Percentiles rank a stretch among this genome's conserved stretches.
Conservation (phyloP, 805 yeast genomes). For the Maudiozyma turicensis region DNA sequence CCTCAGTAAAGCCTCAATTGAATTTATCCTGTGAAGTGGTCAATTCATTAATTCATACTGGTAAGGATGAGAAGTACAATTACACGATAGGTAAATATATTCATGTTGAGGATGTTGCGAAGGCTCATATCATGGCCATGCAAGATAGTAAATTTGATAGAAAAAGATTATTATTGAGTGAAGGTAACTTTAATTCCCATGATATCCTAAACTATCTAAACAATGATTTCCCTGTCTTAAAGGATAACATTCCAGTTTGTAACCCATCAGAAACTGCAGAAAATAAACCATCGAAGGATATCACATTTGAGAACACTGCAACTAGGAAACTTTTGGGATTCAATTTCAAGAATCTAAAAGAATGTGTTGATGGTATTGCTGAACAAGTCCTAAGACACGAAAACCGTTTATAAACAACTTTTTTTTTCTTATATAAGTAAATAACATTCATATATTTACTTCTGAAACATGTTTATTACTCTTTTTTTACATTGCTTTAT, state of each 20-base stretch:
- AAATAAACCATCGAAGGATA: not conserved
- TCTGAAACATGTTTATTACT: too few relatives aligned
- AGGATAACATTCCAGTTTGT: slow-evolving; percentile 36
- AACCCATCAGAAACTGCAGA: slow-evolving; percentile 18
- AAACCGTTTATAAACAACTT: not conserved
- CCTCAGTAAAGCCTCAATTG: slow-evolving; percentile 26
- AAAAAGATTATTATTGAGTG: slow-evolving; percentile 25
- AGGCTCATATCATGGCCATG: slow-evolving; percentile 43
- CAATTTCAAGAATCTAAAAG: not conserved
- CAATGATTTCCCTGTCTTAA: slow-evolving; percentile 34
- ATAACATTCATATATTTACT: not conserved
- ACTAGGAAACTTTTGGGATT: not conserved
- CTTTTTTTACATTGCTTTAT: too few relatives aligned
- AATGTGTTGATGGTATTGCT: not conserved
- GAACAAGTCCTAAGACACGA: not conserved
- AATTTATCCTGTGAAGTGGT: slow-evolving; percentile 30
- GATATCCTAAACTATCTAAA: slow-evolving; percentile 22
- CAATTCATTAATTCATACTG: slow-evolving; percentile 24
- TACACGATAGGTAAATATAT: slow-evolving; percentile 18
- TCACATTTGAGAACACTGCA: not conserved
- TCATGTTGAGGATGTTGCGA: slow-evolving; percentile 55
- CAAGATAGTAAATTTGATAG: slow-evolving; percentile 29
- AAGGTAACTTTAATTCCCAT: slow-evolving; percentile 20
- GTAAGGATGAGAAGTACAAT: not conserved
- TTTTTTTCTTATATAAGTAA: not conserved